Base-by-base conservation (phyloP, 108 stramenopile genomes). In the Tribonema minus region DNA sequence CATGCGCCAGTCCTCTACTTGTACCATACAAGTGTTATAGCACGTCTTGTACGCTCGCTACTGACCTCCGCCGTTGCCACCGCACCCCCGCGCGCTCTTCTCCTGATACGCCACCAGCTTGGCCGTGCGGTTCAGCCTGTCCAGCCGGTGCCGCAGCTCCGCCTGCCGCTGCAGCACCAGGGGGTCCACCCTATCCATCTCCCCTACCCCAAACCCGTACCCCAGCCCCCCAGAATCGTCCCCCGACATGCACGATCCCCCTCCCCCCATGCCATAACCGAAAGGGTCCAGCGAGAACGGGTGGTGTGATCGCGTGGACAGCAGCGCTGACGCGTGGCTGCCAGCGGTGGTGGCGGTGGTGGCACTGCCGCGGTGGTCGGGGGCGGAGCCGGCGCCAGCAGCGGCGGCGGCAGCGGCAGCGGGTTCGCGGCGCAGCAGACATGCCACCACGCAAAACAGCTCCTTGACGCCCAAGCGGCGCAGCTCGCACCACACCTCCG, bases 121-220 rank as follows among this genome's bases (percentile, higher is more conserved):
- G 12, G 68, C 79, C 0, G 74, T 76, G 26, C 65, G 74, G 65
- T 76, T 76, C 35, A 76, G 46, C 23, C 74, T 63, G 37, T 76
- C 74, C 6, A 76, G 65, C 15, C 66, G 41, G 34, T 46, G 64
- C 41, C 74, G 74, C 46, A 76, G 27, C 23, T 63, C 39, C 34
- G 74, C 66, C 58, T 67, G 46, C 74, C 37, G 64, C 66, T 61
- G 58, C 31, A 64, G 54, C 6, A 31, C 65, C 31, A 64, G 2
- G 30, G 26, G 62, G 23, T 1, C 26, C 23, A 6, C 23, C 15
- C 6, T 0, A 27, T 64, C 26, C 15, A 7, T 64, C 29, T 32
- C 4, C 7, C 68, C 39, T 29, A 71, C 60, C 58, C 35, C 70
- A 58, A 1, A 31, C 0, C 2, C 41, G 6, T 26, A 20, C 58